Evolutionary conservation across 495 filamentous ascomycete species (phyloP).

Genomic region (Cryomyces antarcticus): DNA sequence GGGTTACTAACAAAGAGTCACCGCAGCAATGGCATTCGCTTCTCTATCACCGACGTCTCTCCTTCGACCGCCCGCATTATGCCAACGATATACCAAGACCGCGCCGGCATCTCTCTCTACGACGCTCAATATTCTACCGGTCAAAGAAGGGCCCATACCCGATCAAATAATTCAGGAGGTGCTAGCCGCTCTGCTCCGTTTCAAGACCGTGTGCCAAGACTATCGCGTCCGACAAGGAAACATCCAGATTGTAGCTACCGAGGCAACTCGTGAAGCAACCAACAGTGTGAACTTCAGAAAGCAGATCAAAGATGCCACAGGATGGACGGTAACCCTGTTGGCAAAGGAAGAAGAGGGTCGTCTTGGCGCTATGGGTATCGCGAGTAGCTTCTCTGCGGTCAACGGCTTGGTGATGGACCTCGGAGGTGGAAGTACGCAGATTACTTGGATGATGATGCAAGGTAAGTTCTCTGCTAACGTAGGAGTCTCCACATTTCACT

Average conservation of each 20-base stretch:
- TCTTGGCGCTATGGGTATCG: slow-evolving; percentile 67
- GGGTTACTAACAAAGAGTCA: too few species aligned
- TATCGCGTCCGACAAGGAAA: slow-evolving; percentile 42
- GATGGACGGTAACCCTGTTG: slow-evolving; percentile 48
- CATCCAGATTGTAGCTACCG: slow-evolving; percentile 64
- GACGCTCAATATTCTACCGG: slow-evolving; percentile 45
- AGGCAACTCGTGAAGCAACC: slow-evolving; percentile 64
- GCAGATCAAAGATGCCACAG: slow-evolving; percentile 37
- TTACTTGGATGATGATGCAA: slow-evolving; percentile 51
- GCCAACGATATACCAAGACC: slow-evolving; percentile 55
- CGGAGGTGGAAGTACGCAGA: slow-evolving; percentile 77
- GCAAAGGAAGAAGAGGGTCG: slow-evolving; percentile 63
- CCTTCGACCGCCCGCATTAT: slow-evolving; percentile 50
- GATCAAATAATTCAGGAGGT: slow-evolving; percentile 39
- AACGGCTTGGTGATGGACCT: slow-evolving; percentile 69
- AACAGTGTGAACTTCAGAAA: slow-evolving; percentile 50
- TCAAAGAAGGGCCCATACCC: slow-evolving; percentile 34
- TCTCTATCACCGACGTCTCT: slow-evolving; percentile 67
- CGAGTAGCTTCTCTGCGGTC: slow-evolving; percentile 48
- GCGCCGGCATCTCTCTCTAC: slow-evolving; percentile 71
- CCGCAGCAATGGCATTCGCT: slow-evolving; percentile 77
- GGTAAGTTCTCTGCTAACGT: too few species aligned
- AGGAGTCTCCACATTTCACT: too few species aligned
- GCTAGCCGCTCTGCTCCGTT: slow-evolving; percentile 42
- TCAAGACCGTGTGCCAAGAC: slow-evolving; percentile 50